Conservation (phyloP, 106 monocot species). For the Hemerocallis citrina region DNA sequence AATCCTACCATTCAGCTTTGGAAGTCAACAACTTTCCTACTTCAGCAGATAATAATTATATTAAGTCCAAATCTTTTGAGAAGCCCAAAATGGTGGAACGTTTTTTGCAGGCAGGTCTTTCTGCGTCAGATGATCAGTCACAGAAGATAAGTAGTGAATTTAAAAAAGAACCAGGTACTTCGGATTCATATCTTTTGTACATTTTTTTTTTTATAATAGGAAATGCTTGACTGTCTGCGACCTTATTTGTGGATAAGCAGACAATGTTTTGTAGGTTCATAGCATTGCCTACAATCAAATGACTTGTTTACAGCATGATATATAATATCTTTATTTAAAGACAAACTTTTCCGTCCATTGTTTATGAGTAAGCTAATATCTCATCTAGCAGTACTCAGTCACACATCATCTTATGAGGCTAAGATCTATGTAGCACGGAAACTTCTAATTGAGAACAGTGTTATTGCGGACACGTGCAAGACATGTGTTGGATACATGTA, state of each 20-base stretch:
- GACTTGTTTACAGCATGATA: background rate
- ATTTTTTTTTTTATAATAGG: background rate
- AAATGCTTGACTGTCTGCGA: background rate
- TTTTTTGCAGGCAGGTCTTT: background rate
- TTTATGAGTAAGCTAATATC: too few relatives aligned
- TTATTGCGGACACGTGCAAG: too few relatives aligned
- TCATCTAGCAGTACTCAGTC: too few relatives aligned
- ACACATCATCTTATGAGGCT: too few relatives aligned
- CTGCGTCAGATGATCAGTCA: background rate
- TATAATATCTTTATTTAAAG: background rate
- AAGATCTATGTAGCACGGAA: too few relatives aligned
- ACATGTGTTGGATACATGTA: too few relatives aligned
- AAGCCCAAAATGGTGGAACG: background rate
- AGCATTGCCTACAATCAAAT: background rate
- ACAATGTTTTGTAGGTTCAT: background rate
- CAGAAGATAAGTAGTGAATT: background rate
- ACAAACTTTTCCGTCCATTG: too few relatives aligned
- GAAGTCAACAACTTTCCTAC: background rate
- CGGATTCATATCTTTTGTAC: background rate
- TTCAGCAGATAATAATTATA: background rate
- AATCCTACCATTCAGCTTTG: background rate
- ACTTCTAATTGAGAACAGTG: too few relatives aligned
- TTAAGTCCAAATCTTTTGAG: background rate
- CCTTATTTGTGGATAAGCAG: background rate
- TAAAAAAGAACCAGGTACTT: slow-evolving; percentile 5